Conservation (phyloP, 202 grass and related monocot species). For the Tripidium arundinaceum region DNA sequence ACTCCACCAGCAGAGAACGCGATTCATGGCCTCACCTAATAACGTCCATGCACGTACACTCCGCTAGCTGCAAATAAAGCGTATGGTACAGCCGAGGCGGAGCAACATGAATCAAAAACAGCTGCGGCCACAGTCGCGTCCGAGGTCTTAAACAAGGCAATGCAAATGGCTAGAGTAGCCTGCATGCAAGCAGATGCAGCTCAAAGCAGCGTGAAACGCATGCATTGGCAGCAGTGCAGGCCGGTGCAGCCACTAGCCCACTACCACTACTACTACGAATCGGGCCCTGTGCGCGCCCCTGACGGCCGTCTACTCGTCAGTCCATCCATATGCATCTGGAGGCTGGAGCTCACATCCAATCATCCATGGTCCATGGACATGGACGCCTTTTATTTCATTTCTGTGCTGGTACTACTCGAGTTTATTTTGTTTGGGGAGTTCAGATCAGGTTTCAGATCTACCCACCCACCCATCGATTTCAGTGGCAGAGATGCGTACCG, state of each 20-base stretch:
- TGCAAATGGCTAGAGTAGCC: not conserved
- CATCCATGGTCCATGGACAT: too few relatives aligned
- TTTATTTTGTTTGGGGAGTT: not conserved
- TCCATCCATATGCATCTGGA: too few relatives aligned
- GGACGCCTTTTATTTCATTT: not conserved
- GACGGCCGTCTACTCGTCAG: not conserved
- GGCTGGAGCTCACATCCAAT: too few relatives aligned
- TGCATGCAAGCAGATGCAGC: not conserved
- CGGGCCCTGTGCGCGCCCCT: not conserved
- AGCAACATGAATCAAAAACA: not conserved
- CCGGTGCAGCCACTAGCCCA: not conserved
- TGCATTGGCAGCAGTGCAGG: not conserved
- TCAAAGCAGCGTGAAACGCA: not conserved
- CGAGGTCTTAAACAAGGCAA: slow-evolving; percentile 24
- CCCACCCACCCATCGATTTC: not conserved
- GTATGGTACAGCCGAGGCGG: too few relatives aligned
- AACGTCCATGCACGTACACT: not conserved
- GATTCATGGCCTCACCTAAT: too few relatives aligned
- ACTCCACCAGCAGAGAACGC: too few relatives aligned
- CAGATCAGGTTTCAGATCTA: not conserved
- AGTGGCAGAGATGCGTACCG: not conserved
- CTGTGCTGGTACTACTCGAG: not conserved
- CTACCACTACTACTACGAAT: not conserved
- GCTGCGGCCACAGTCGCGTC: slow-evolving; percentile 8
- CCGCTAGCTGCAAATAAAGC: not conserved